Base-by-base conservation (phyloP, 805 yeast species). In the Metahyphopichia silvanorum region DNA sequence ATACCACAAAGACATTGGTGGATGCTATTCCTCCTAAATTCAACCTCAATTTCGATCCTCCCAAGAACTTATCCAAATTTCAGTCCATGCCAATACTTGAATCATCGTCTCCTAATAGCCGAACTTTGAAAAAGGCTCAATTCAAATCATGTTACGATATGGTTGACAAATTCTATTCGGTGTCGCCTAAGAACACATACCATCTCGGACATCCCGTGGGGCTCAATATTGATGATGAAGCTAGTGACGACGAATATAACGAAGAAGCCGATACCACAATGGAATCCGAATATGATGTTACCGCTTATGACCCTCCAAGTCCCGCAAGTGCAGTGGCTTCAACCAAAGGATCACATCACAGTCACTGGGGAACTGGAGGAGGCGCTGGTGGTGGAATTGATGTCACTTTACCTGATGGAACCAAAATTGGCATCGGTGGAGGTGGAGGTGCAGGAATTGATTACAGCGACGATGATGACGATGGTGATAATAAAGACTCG, bases 181-280 rank as follows among this genome's bases (percentile, higher is more conserved):
- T 66, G 5, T 62, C 69, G 3, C 71, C 71, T 1, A 61, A 50
- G 29, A 63, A 66, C 36, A 64, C 71, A 0, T 53, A 49, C 32
- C 62, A 65, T 41, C 44, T 60, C 25, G 49, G 57, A 29, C 44
- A 46, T 14, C 57, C 51, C 11, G 46, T 26, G 29, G 29, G 11
- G n/a, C n/a, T 12, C 15, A 18, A 26, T 12, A 17, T 16, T 26
- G 20, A 16, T 16, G n/a, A 14, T 18, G 30, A 27, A 18, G 13
- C 17, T 25, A 6, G 8, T 15, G 14, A 17, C 14, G 30, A 18
- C 10, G 22, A 27, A 10, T 21, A 21, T 15, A 18, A 20, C 7
- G 30, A 29, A 6, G 35, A 23, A 5, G 6, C 15, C 13, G n/a
- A 27, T n/a, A 15, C 35, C 24, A n/a, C 34, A 9, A 28, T 18